These are phyloP conservation scores for Rhodofomes roseus DNA, from an alignment of 1,284 basidiomycete species.

Conservation along the genomic window DNA sequence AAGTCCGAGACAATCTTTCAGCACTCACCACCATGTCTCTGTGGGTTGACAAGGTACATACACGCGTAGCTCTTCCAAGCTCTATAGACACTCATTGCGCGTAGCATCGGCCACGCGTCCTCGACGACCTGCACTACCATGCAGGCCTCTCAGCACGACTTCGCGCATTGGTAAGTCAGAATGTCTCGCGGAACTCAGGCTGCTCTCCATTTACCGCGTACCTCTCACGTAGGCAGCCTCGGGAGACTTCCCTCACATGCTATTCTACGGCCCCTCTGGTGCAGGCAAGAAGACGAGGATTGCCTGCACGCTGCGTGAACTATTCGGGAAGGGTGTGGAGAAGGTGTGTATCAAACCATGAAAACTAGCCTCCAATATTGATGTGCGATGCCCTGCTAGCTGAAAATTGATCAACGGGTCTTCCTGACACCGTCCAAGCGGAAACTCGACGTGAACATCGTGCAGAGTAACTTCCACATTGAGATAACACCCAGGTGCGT, in stretches of 20 bases:
- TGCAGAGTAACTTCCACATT: slow-evolving; percentile 96
- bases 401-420: slow-evolving; percentile 97
- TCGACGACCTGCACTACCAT: slow-evolving; percentile 92
- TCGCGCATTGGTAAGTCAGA: slow-evolving; percentile 70
- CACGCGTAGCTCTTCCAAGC: not conserved
- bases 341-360: slow-evolving; percentile 53
- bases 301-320: slow-evolving; percentile 80
- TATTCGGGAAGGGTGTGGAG: slow-evolving; percentile 92
- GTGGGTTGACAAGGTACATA: slow-evolving; percentile 80
- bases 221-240: slow-evolving; percentile 60
- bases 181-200: not conserved
- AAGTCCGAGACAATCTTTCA: too few species aligned
- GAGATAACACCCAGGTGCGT: slow-evolving; percentile 93
- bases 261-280: slow-evolving; percentile 97
- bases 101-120: slow-evolving; percentile 83
- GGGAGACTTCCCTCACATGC: slow-evolving; percentile 95
- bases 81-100: slow-evolving; percentile 2
- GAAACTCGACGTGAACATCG: slow-evolving; percentile 95
- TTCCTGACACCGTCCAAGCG: slow-evolving; percentile 94
- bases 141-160: slow-evolving; percentile 76
- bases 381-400: slow-evolving; percentile 41
- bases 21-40: slow-evolving; percentile 60
- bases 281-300: slow-evolving; percentile 99
- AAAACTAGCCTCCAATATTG: not conserved
- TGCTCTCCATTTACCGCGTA: not conserved